phyloP scores from a whole-genome alignment of 1,139 yeast species.

The Geotrichum europaeum region DNA sequence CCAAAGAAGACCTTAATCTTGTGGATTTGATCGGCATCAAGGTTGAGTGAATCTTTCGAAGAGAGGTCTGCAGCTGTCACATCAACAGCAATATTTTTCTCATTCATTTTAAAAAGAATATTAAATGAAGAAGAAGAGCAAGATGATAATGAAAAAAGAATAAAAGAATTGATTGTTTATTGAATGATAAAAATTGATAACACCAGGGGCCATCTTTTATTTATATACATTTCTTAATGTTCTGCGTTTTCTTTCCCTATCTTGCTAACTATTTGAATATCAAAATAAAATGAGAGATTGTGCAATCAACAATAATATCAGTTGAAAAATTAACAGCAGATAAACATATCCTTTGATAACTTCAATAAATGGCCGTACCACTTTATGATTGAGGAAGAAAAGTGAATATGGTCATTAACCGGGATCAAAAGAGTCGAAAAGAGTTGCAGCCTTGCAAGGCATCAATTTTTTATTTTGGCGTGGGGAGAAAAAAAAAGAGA shows the following conservation, averaged over 20 bases:
- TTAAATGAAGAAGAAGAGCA: background rate
- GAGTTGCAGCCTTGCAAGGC: background rate
- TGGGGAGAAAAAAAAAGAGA: background rate
- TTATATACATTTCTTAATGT: background rate
- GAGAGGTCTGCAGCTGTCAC: background rate
- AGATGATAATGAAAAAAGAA: background rate
- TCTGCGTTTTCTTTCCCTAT: background rate
- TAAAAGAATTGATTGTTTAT: background rate
- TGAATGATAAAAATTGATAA: background rate
- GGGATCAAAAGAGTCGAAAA: background rate
- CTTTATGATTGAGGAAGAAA: background rate
- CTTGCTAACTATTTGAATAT: background rate
- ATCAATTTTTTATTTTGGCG: background rate
- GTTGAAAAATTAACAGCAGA: background rate
- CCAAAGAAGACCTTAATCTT: slow-evolving; percentile 12
- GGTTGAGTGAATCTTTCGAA: slow-evolving; percentile 2
- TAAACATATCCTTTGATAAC: background rate
- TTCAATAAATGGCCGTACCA: background rate
- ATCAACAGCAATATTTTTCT: background rate
- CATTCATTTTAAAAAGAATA: background rate
- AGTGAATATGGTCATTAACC: background rate
- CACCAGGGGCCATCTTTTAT: background rate
- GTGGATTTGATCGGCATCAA: slow-evolving; percentile 1
- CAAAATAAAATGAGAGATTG: background rate
- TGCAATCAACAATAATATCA: background rate